phyloP scores from a whole-genome alignment of 106 monocot genomes.

The Acorus calamus region DNA sequence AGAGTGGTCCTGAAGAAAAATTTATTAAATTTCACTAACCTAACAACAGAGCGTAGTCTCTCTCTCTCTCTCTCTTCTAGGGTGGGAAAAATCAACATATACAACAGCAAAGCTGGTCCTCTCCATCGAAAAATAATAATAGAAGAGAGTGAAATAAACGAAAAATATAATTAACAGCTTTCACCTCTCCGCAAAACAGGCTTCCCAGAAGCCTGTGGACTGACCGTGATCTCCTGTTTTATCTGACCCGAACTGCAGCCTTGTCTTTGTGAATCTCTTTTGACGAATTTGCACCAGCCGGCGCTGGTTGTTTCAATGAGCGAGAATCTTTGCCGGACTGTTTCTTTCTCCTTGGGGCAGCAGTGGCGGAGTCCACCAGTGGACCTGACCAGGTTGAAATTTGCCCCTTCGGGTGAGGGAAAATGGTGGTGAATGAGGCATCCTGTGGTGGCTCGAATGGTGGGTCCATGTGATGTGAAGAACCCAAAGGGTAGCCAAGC shows the following conservation, averaged over 20 bases:
- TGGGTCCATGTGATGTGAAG: conserved; percentile 51
- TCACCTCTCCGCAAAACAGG: too few species aligned
- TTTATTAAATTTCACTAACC: too few species aligned
- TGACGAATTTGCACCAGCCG: background rate
- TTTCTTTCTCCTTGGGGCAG: conserved; percentile 41
- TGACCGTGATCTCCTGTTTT: background rate
- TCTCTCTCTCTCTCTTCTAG: too few species aligned
- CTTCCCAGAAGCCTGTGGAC: too few species aligned
- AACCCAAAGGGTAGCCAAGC: conserved; percentile 66
- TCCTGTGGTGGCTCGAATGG: conserved; percentile 39
- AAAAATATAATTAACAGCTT: too few species aligned
- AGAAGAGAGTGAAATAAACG: too few species aligned
- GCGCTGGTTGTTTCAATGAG: conserved; percentile 1
- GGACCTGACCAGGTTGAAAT: conserved; percentile 82
- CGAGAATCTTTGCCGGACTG: conserved; percentile 1
- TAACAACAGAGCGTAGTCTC: too few species aligned
- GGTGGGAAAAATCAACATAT: too few species aligned
- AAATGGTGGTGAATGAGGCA: conserved; percentile 45
- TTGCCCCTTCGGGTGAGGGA: conserved; percentile 49
- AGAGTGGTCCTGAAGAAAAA: too few species aligned
- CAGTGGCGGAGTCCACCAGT: conserved; percentile 27
- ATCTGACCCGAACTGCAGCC: conserved; percentile 11
- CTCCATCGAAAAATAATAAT: too few species aligned
- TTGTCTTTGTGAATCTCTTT: conserved; percentile 21
- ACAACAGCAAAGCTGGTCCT: too few species aligned